A percentile compares a stretch with the other conserved stretches of the same genome.
Evolutionary conservation across 2,329 filamentous ascomycete genomes (phyloP).

Genomic region (Huntiella savannae): DNA sequence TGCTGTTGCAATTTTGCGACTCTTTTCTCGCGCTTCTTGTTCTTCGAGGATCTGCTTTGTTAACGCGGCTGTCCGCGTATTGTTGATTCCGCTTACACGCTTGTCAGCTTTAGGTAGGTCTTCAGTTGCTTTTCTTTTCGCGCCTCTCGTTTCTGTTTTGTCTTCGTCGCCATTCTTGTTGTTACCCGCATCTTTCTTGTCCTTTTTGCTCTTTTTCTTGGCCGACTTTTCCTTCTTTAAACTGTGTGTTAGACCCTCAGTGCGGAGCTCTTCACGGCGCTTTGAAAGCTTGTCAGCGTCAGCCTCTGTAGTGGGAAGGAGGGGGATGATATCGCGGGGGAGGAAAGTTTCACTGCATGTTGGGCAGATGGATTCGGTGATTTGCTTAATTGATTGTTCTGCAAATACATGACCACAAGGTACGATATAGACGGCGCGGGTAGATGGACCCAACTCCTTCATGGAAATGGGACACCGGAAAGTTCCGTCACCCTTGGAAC

Average conservation of each 20-base stretch:
- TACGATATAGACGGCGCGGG: slow-evolving; percentile 73
- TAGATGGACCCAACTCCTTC: slow-evolving; percentile 62
- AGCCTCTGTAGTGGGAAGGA: slow-evolving; percentile 50
- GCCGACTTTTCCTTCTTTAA: slow-evolving; percentile 59
- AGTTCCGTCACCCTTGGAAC: slow-evolving; percentile 21
- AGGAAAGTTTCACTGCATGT: slow-evolving; percentile 63
- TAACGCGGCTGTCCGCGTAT: slow-evolving; percentile 64
- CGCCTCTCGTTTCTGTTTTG: slow-evolving; percentile 14
- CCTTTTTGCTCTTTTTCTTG: slow-evolving; percentile 45
- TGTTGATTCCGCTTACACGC: slow-evolving; percentile 54
- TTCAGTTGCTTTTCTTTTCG: slow-evolving; percentile 16
- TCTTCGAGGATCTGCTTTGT: slow-evolving; percentile 77
- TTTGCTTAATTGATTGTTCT: slow-evolving; percentile 65
- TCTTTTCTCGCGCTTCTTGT: slow-evolving; percentile 62
- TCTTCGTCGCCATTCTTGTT: slow-evolving; percentile 18
- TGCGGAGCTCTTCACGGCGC: slow-evolving; percentile 48
- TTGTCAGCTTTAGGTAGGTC: slow-evolving; percentile 15
- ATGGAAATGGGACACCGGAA: slow-evolving; percentile 78
- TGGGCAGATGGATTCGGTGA: slow-evolving; percentile 42
- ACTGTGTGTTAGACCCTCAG: slow-evolving; percentile 61
- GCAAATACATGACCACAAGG: slow-evolving; percentile 93
- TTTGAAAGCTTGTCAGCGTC: slow-evolving; percentile 51
- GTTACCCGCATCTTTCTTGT: slow-evolving; percentile 35
- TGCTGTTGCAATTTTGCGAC: slow-evolving; percentile 25
- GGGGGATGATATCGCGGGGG: slow-evolving; percentile 58